phyloP scores from a whole-genome alignment of 306 rosid species.

The Aeschynomene evenia region DNA sequence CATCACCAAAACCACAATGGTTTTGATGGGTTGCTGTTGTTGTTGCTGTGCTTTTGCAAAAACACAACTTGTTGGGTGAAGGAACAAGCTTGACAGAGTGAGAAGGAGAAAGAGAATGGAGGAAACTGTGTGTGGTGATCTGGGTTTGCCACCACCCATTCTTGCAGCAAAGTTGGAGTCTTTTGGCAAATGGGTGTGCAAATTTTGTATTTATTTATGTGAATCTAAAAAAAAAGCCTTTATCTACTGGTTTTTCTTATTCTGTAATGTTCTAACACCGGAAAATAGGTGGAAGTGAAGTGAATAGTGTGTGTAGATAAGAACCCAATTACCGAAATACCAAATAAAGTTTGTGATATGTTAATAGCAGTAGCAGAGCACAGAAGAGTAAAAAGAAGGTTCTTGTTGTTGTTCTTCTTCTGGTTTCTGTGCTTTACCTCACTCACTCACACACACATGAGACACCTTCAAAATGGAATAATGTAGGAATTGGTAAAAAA shows the following conservation, averaged over 20 bases:
- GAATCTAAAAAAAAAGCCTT: not conserved
- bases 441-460: not conserved
- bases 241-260: not conserved
- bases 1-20: slow-evolving; percentile 84
- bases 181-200: slow-evolving; percentile 28
- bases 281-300: not conserved
- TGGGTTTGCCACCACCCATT: slow-evolving; percentile 36
- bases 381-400: slow-evolving; percentile 34
- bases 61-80: slow-evolving; percentile 28
- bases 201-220: not conserved
- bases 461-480: not conserved
- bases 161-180: not conserved
- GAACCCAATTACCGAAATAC: not conserved
- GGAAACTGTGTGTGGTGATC: slow-evolving; percentile 27
- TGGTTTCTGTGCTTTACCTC: slow-evolving; percentile 1
- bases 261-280: not conserved
- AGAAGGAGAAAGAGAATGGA: slow-evolving; percentile 50
- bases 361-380: not conserved
- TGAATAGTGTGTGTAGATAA: not conserved
- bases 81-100: slow-evolving; percentile 44
- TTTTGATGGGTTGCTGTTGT: slow-evolving; percentile 73
- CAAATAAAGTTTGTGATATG: not conserved
- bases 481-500: not conserved
- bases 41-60: slow-evolving; percentile 45
- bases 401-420: slow-evolving; percentile 44